phyloP scores from a whole-genome alignment of 208 protist genomes.

The Herpetomonas samuelpessoai region DNA sequence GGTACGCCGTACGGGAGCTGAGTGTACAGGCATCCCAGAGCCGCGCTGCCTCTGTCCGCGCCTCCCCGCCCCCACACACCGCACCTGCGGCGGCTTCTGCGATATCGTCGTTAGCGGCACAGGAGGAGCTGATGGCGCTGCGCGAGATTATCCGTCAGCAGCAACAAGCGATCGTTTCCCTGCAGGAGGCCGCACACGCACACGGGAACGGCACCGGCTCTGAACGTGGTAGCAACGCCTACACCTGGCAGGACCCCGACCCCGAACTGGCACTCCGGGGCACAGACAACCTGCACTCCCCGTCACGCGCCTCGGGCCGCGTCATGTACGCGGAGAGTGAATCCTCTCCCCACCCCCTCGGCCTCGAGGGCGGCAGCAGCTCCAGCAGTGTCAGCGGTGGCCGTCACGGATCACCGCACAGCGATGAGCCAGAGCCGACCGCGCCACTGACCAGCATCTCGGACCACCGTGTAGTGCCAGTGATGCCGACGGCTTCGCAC shows the following conservation, averaged over 20 bases:
- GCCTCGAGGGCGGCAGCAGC: neutral
- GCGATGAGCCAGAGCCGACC: too few species aligned
- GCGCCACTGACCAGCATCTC: too few species aligned
- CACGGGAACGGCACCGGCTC: too few species aligned
- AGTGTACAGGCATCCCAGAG: constrained; percentile 25
- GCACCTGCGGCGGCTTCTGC: neutral
- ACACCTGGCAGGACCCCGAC: constrained; percentile 1
- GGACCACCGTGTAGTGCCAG: too few species aligned
- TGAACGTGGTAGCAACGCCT: neutral
- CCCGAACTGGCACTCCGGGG: neutral
- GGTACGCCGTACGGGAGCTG: constrained; percentile 38
- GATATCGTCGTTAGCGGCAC: too few species aligned
- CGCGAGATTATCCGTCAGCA: constrained; percentile 41
- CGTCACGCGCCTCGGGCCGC: neutral
- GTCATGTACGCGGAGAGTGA: neutral
- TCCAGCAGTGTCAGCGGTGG: too few species aligned
- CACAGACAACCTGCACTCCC: neutral
- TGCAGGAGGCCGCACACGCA: constrained; percentile 14
- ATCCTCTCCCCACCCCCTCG: neutral
- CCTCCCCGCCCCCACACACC: neutral
- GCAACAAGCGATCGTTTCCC: constrained; percentile 34
- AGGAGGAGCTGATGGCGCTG: constrained; percentile 20
- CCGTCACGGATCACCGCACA: too few species aligned
- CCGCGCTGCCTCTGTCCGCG: neutral
- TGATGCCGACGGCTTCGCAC: too few species aligned